Conservation (phyloP, 768 basidiomycete genomes). For the Mycena polygramma region DNA sequence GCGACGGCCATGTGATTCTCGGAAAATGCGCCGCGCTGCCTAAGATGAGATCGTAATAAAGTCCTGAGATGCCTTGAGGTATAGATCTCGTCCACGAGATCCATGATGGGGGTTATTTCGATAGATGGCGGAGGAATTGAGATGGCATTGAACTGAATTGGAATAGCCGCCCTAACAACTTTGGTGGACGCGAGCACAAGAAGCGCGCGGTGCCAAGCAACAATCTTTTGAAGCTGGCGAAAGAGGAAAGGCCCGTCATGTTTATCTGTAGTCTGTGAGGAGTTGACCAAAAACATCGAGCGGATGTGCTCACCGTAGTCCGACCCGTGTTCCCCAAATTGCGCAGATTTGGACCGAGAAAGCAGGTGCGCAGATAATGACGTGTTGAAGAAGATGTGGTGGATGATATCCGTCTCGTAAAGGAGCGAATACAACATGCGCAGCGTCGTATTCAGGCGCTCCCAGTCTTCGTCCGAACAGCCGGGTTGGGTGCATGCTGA, state of each 20-base stretch:
- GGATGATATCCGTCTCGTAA: slow-evolving; percentile 24
- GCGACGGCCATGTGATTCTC: background rate
- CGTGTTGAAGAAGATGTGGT: slow-evolving; percentile 15
- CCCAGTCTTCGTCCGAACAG: slow-evolving; percentile 20
- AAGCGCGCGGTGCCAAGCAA: slow-evolving; percentile 24
- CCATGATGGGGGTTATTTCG: slow-evolving; percentile 19
- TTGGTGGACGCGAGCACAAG: slow-evolving; percentile 19
- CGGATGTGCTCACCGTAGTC: background rate
- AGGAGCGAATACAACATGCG: slow-evolving; percentile 28
- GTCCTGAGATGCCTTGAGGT: background rate
- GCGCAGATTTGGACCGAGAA: slow-evolving; percentile 4
- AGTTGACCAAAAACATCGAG: background rate
- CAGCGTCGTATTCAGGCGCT: slow-evolving; percentile 22
- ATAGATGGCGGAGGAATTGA: slow-evolving; percentile 10
- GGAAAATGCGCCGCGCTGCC: background rate
- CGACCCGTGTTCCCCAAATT: background rate
- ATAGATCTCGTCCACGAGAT: slow-evolving; percentile 25
- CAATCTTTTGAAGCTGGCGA: slow-evolving; percentile 19
- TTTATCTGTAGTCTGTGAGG: background rate
- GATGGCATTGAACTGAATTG: slow-evolving; percentile 18
- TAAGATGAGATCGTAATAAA: slow-evolving; percentile 3
- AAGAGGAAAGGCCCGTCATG: slow-evolving; percentile 19
- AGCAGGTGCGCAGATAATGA: slow-evolving; percentile 22
- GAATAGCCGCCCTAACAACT: slow-evolving; percentile 21
- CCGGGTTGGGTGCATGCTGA: background rate